Evolutionary conservation across 1,139 yeast species (phyloP).

Genomic region (Candida sojae): DNA sequence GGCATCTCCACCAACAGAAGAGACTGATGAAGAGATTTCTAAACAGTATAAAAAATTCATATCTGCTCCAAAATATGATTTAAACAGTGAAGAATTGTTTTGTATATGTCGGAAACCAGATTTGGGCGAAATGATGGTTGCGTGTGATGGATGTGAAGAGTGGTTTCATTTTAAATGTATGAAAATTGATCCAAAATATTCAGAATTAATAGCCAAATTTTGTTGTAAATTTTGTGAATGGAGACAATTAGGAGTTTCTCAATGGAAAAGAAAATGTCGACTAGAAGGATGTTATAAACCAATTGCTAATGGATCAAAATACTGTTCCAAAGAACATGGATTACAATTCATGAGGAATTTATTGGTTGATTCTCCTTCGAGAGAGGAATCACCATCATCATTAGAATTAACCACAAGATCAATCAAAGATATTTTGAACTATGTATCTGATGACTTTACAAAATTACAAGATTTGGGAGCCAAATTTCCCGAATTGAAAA

Average conservation of each 20-base stretch:
- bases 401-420: constrained; percentile 19
- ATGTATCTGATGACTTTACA: constrained; percentile 13
- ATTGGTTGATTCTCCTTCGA: constrained; percentile 20
- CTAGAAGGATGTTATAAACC: constrained; percentile 61
- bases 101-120: constrained; percentile 84
- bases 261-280: constrained; percentile 81
- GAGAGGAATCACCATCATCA: constrained; percentile 8
- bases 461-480: constrained; percentile 25
- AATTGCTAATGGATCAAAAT: constrained; percentile 57
- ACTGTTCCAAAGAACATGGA: constrained; percentile 79
- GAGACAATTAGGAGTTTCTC: constrained; percentile 43
- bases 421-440: constrained; percentile 20
- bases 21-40: constrained; percentile 41
- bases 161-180: constrained; percentile 91
- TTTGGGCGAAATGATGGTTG: constrained; percentile 76
- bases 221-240: constrained; percentile 76
- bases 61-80: constrained; percentile 45
- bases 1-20: constrained; percentile 13
- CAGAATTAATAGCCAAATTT: constrained; percentile 62
- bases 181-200: constrained; percentile 54
- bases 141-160: constrained; percentile 93
- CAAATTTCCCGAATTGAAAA: constrained; percentile 41
- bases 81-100: constrained; percentile 63
- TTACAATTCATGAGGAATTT: constrained; percentile 44
- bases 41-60: constrained; percentile 46